Evolutionary conservation across 2,329 filamentous ascomycete genomes (phyloP), one percentile per base, ranked within the genome.

Genomic region (Penicillium capsulatum): DNA sequence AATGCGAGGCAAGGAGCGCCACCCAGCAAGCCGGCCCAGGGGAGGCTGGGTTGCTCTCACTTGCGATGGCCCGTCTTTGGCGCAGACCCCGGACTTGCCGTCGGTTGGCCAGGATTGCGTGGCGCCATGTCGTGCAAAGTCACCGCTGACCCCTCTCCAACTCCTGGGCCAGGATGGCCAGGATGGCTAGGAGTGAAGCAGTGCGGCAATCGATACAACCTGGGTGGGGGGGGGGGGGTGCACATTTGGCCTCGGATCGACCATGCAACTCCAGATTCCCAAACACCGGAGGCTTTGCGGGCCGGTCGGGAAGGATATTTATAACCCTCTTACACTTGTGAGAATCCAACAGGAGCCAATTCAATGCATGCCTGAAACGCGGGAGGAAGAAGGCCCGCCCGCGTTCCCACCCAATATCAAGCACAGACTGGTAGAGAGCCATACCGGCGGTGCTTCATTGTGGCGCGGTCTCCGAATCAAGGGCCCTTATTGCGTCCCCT

Each of bases 401-500:
- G 32, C 35, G 29, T 44, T 44, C 16, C 32, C 40, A 37, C 41
- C 41, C 41, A 44, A 44, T 41, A 24, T 17, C 27, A 38, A 24
- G 40, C 28, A 36, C n/a, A 34, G 17, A 30, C 19, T 22, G 33
- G 36, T 40, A 32, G 37, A 36, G 22, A 22, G 19, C 19, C 26
- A 28, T n/a, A 11, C 13, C 26, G 10, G 26, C 9, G 20, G 37
- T 34, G 13, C 19, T 30, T 38, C 35, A 3, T 19, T 26, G 24
- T 40, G 44, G 28, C 32, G 36, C 14, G 17, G 16, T 20, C 14
- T 14, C 16, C 8, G 7, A 8, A 8, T 28, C 26, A 28, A 28
- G 26, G 5, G 6, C 15, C 30, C 27, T 43, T 37, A 24, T 34
- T 34, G n/a, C 20, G 20, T 27, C 42, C 31, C 30, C 17, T 36